These are phyloP conservation scores for Apostasia ramifera DNA, from an alignment of 106 monocot genomes.

Conservation along the genomic window DNA sequence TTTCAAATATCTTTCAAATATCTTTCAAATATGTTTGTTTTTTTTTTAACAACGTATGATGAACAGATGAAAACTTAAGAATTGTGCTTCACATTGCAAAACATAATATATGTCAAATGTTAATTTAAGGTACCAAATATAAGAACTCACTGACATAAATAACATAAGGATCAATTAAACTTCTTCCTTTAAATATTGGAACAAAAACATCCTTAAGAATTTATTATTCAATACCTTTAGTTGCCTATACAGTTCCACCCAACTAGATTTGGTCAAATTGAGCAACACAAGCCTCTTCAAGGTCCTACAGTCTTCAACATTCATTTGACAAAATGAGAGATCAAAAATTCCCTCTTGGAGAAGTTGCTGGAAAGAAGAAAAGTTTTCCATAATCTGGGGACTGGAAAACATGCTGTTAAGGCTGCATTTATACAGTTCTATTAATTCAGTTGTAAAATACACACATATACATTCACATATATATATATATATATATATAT, in stretches of 20 bases:
- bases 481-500: not conserved
- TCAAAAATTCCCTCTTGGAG: conserved; percentile 60
- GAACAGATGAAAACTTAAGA: no score
- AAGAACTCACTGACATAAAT: no score
- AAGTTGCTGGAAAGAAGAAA: conserved; percentile 52
- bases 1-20: no score
- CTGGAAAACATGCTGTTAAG: conserved; percentile 60
- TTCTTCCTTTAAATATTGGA: not conserved
- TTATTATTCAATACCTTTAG: conserved; percentile 42
- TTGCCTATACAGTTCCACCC: conserved; percentile 48
- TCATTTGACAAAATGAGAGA: conserved; percentile 19
- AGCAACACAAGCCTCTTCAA: conserved; percentile 50
- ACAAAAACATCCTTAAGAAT: not conserved
- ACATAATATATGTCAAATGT: no score
- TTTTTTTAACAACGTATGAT: no score
- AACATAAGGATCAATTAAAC: not conserved
- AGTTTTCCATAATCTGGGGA: conserved; percentile 47
- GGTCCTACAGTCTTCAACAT: conserved; percentile 32
- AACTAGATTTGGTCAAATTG: conserved; percentile 40
- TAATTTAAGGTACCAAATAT: no score
- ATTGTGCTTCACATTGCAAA: no score
- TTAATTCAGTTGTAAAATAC: no score
- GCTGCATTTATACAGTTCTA: conserved; percentile 30
- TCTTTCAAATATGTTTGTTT: no score
- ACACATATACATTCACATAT: no score